Evolutionary conservation across 228 moss, liverwort and hornwort genomes (phyloP).

Genomic region (Sphagnum fallax): DNA sequence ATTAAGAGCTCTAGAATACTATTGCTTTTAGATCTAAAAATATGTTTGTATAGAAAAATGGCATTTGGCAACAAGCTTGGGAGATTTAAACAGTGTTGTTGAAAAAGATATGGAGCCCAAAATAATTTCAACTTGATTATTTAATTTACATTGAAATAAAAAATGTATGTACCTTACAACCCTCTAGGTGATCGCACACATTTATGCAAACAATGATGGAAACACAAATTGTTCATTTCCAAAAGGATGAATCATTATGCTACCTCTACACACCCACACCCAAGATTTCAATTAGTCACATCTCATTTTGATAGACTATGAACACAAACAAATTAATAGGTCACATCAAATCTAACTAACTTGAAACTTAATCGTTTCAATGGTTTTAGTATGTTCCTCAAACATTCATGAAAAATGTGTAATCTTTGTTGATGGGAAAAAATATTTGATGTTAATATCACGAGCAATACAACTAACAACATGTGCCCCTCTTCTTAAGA

Average conservation of each 20-base stretch:
- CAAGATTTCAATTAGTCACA: neutral
- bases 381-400: neutral
- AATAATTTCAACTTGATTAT: too few relatives aligned
- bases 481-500: neutral
- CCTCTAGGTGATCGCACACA: neutral
- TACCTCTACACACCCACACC: neutral
- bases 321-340: neutral
- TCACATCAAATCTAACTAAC: neutral
- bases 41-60: too few relatives aligned
- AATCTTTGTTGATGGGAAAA: neutral
- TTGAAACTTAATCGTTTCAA: constrained; percentile 3
- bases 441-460: neutral
- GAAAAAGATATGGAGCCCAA: too few relatives aligned
- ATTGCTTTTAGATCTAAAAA: too few relatives aligned
- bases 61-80: too few relatives aligned
- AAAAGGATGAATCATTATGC: neutral
- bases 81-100: too few relatives aligned
- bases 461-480: neutral
- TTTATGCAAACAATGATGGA: neutral
- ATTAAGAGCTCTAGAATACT: too few relatives aligned
- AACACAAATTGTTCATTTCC: constrained; percentile 3
- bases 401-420: constrained; percentile 3
- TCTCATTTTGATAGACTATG: neutral
- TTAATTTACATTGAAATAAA: too few relatives aligned
- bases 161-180: constrained; percentile 1